These are phyloP conservation scores for Chenopodium formosanum DNA, from an alignment of 148 eudicot species.

Conservation along the genomic window DNA sequence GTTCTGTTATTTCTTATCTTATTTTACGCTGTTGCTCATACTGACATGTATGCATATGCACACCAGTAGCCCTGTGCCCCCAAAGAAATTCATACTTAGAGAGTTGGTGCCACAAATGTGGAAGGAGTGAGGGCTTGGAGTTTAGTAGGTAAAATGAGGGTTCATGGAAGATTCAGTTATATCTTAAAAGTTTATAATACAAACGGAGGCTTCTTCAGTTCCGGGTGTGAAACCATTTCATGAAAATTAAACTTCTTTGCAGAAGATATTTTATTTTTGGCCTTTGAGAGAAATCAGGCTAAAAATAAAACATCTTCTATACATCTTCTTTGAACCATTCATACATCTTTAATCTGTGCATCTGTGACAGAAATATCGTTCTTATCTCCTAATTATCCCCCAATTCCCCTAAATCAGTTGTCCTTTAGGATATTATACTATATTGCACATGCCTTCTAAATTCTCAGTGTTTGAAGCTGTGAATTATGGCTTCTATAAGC, in stretches of 20 bases:
- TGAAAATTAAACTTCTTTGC: neutral
- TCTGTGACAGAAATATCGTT: too few species aligned
- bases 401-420: too few species aligned
- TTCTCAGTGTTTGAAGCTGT: too few species aligned
- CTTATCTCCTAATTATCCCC: too few species aligned
- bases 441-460: too few species aligned
- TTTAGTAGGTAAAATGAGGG: neutral
- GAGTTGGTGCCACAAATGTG: neutral
- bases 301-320: too few species aligned
- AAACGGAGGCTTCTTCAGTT: neutral
- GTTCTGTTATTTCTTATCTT: neutral
- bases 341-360: neutral
- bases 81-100: neutral
- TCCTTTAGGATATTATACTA: too few species aligned
- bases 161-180: neutral
- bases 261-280: neutral
- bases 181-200: neutral
- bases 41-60: neutral
- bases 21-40: constrained; percentile 9
- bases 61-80: neutral
- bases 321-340: neutral
- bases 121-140: neutral
- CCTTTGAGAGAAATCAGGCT: neutral
- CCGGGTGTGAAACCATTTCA: neutral
- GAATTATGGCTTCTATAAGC: too few species aligned